Evolutionary conservation across 108 stramenopile species (phyloP).

Genomic region (Bacterosira constricta): DNA sequence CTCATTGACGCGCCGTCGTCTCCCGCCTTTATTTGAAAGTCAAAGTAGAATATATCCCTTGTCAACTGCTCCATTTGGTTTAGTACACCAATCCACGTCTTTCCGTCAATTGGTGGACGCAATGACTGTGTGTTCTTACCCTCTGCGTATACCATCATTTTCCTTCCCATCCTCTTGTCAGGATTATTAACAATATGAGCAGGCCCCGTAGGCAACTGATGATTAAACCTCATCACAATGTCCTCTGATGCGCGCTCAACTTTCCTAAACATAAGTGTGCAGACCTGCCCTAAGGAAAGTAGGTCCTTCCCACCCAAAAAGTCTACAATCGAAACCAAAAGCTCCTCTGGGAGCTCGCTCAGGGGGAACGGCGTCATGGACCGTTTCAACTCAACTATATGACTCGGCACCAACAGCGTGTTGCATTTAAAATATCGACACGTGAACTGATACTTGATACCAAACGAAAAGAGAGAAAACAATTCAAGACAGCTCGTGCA

Average conservation of each 20-base stretch:
- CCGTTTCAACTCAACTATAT: slow-evolving; percentile 9
- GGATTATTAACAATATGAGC: not conserved
- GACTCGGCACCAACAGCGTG: not conserved
- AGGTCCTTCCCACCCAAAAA: slow-evolving; percentile 11
- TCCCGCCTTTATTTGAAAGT: not conserved
- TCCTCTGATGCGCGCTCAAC: slow-evolving; percentile 5
- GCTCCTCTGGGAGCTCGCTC: not conserved
- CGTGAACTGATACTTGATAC: not conserved
- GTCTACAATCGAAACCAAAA: not conserved
- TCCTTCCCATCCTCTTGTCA: not conserved
- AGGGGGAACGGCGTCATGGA: slow-evolving; percentile 12
- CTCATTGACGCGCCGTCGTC: not conserved
- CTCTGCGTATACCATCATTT: slow-evolving; percentile 1
- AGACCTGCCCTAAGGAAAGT: not conserved
- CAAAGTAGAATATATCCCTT: slow-evolving; percentile 1
- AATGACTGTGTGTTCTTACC: slow-evolving; percentile 4
- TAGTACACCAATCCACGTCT: not conserved
- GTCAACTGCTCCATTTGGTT: not conserved
- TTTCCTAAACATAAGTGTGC: slow-evolving; percentile 9
- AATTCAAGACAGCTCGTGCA: slow-evolving; percentile 10
- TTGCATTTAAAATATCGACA: slow-evolving; percentile 10
- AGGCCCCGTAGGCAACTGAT: slow-evolving; percentile 6
- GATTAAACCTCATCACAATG: not conserved
- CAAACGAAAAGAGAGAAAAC: not conserved
- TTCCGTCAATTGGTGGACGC: slow-evolving; percentile 3